Evolutionary conservation across 257 asterid species (phyloP).

Genomic region (Penstemon eatonii): DNA sequence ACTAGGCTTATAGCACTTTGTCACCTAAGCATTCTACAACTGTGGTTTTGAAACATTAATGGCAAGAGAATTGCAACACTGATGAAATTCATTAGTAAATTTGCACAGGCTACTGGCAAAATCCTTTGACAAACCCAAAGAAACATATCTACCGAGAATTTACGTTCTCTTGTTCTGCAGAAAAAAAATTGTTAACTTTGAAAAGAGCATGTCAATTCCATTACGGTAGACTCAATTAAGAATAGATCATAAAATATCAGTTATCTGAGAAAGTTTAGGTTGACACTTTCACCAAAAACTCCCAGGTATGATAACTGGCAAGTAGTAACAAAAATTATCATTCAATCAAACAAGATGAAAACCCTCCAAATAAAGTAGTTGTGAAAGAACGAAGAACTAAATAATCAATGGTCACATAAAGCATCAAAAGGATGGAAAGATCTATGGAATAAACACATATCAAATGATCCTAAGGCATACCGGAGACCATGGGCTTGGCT

Average conservation of each 20-base stretch:
- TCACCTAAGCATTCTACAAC: too few species aligned
- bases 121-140: too few species aligned
- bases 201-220: background rate
- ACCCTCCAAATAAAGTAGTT: background rate
- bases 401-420: background rate
- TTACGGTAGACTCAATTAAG: background rate
- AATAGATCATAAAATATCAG: background rate
- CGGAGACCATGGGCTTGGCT: slow-evolving; percentile 99
- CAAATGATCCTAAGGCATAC: slow-evolving; percentile 41
- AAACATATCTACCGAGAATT: background rate
- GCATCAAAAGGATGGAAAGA: background rate
- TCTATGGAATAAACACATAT: background rate
- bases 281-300: background rate
- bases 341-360: background rate
- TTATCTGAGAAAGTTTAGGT: background rate
- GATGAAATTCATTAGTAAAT: too few species aligned
- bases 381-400: background rate
- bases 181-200: background rate
- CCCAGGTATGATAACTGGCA: background rate
- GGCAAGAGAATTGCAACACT: too few species aligned
- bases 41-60: too few species aligned
- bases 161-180: background rate
- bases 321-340: background rate
- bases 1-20: too few species aligned
- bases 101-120: too few species aligned